Base-by-base conservation (phyloP, 208 protist species). In the Leishmania gerbilli region DNA sequence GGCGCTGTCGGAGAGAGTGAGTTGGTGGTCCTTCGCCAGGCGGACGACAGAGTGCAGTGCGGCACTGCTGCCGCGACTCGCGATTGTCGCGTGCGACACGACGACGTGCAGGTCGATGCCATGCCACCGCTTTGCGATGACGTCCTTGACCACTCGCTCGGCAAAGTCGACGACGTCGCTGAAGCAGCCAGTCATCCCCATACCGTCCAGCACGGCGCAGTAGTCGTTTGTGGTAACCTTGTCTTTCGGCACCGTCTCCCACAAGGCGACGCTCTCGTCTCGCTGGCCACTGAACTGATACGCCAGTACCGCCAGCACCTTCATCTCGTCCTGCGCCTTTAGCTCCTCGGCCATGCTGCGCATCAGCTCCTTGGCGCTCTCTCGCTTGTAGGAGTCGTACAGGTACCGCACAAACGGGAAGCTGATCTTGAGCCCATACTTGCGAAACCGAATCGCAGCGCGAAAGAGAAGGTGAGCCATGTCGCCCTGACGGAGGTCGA, bases 401-500 rank as follows among this genome's bases (percentile, higher is more conserved):
- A 98, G 86, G 80, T 94, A 83, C 42, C 91, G 90, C 47, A 97
- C 89, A 69, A 96, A 87, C 0, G 88, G 84, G 74, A 90, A 88
- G 7, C 79, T 75, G 27, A 98, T 84, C 4, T 53, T 82, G 53
- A 96, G 71, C 0, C 94, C 95, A 75, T 97, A 98, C 83, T 95
- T 97, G 58, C 94, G 88, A 80, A 98, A 98, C 11, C 95, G 95
- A 78, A 98, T 77, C 19, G 92, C 84, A 3, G 95, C 95, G 34
- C 95, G 95, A 71, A 98, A 97, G 31, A 98, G 91, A 15, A 98
- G 87, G 80, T 98, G 95, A 0, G 95, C 94, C 92, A 98, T 97
- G 84, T 97, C 95, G 0, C 90, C 88, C 74, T 98, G 95, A 13
- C 89, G 91, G n/a, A 97, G 84, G 27, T 95, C 93, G 27, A 96